Evolutionary conservation across 129 eudicot species (phyloP).

Genomic region (Gnaphalium uliginosum): DNA sequence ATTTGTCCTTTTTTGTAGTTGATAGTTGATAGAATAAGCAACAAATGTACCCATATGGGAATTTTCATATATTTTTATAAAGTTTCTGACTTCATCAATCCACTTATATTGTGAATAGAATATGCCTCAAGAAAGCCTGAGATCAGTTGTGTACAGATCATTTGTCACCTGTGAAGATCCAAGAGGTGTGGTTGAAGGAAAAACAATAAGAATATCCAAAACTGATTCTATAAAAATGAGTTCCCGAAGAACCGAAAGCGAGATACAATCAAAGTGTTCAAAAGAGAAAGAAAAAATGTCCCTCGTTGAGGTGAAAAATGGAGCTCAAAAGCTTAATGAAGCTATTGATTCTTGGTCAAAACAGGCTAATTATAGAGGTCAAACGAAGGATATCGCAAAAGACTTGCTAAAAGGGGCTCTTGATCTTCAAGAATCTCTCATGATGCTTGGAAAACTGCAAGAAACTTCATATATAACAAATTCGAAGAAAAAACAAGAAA

Average conservation of each 20-base stretch:
- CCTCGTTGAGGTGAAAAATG: slow-evolving; percentile 59
- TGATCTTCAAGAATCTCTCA: slow-evolving; percentile 70
- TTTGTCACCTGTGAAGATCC: slow-evolving; percentile 96
- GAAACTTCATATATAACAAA: slow-evolving; percentile 50
- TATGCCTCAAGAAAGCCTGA: slow-evolving; percentile 84
- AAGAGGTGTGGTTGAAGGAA: slow-evolving; percentile 73
- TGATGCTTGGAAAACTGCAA: slow-evolving; percentile 68
- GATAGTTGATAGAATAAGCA: slow-evolving; percentile 15
- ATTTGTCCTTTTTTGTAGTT: slow-evolving; percentile 31
- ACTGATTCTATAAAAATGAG: slow-evolving; percentile 35
- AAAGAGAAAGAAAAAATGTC: slow-evolving; percentile 40
- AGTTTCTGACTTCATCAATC: slow-evolving; percentile 48
- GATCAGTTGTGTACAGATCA: slow-evolving; percentile 79
- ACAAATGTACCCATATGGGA: slow-evolving; percentile 32
- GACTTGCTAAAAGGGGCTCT: slow-evolving; percentile 80
- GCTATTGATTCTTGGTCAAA: slow-evolving; percentile 71
- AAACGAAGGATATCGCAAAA: slow-evolving; percentile 53
- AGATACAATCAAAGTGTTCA: slow-evolving; percentile 28
- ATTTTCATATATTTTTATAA: slow-evolving; percentile 20
- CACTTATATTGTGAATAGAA: slow-evolving; percentile 40
- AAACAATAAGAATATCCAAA: slow-evolving; percentile 63
- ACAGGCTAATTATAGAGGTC: slow-evolving; percentile 38
- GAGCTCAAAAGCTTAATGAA: slow-evolving; percentile 62
- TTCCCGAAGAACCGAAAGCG: slow-evolving; percentile 32
- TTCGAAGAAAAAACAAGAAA: slow-evolving; percentile 54